Conservation (phyloP, 2,329 filamentous ascomycete species). For the Sphaerostilbella broomeana region DNA sequence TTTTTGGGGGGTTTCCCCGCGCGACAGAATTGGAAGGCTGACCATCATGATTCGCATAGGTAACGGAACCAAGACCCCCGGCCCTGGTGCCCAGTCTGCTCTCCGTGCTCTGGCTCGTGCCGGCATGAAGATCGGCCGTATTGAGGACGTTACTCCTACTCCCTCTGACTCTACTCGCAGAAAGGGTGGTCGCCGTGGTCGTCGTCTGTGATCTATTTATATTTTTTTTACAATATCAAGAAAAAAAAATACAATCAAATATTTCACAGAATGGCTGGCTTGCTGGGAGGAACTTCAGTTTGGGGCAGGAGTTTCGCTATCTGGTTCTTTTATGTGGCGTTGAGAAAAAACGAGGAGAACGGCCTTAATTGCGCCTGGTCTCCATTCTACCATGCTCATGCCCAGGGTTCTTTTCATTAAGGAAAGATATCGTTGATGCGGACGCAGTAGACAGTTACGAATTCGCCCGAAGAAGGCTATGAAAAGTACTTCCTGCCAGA, state of each 20-base stretch:
- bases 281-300: slow-evolving; percentile 21
- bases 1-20: neutral
- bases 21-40: neutral
- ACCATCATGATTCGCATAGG: slow-evolving; percentile 39
- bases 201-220: slow-evolving; percentile 74
- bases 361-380: slow-evolving; percentile 56
- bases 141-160: slow-evolving; percentile 98
- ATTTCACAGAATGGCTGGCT: too few relatives aligned
- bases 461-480: slow-evolving; percentile 39
- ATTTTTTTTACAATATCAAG: neutral
- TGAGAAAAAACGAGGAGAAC: slow-evolving; percentile 68
- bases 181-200: slow-evolving; percentile 99
- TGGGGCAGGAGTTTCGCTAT: slow-evolving; percentile 34
- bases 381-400: slow-evolving; percentile 49
- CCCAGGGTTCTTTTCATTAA: slow-evolving; percentile 23
- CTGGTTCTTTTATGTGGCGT: slow-evolving; percentile 52
- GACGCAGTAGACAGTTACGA: slow-evolving; percentile 36
- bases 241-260: slow-evolving; percentile 5
- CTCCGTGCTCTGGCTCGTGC: slow-evolving; percentile 98
- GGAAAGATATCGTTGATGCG: slow-evolving; percentile 18
- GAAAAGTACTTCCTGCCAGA: slow-evolving; percentile 31
- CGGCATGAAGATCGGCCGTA: slow-evolving; percentile 99
- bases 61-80: slow-evolving; percentile 99
- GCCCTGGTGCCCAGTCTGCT: slow-evolving; percentile 96
- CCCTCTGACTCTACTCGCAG: slow-evolving; percentile 98